These are phyloP conservation scores for Clarkia xantiana DNA, from an alignment of 345 rosid species.

Conservation along the genomic window DNA sequence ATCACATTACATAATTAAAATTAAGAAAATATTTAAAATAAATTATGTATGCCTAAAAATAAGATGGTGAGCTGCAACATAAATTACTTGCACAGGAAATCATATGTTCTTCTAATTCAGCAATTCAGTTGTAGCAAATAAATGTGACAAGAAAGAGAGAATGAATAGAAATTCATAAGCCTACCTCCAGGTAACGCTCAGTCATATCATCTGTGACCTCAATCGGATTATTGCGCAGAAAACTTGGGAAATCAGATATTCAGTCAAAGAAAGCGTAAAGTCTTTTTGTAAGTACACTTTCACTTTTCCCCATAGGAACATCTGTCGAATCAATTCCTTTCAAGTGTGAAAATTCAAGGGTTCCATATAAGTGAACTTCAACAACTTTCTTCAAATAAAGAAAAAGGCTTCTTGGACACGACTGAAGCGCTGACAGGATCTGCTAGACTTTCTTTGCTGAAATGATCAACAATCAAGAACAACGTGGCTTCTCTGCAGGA, in stretches of 20 bases:
- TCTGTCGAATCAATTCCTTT: constrained; percentile 24
- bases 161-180: constrained; percentile 6
- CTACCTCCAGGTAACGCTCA: constrained; percentile 89
- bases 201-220: constrained; percentile 82
- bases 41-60: too few relatives aligned
- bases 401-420: constrained; percentile 74
- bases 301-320: constrained; percentile 27
- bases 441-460: constrained; percentile 29
- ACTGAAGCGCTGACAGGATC: constrained; percentile 46
- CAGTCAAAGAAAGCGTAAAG: constrained; percentile 41
- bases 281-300: constrained; percentile 29
- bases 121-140: too few relatives aligned
- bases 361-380: constrained; percentile 79
- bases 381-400: constrained; percentile 75
- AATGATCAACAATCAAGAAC: constrained; percentile 52
- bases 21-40: too few relatives aligned
- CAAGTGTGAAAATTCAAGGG: constrained; percentile 52
- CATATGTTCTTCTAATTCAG: too few relatives aligned
- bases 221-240: constrained; percentile 54
- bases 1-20: too few relatives aligned
- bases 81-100: too few relatives aligned
- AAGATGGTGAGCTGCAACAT: too few relatives aligned
- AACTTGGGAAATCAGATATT: constrained; percentile 58
- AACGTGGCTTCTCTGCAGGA: constrained; percentile 76
- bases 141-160: background rate